A percentile compares a stretch with the other conserved stretches of the same genome.
These are phyloP conservation scores for Circinella minor DNA, from an alignment of 371 early-diverging fungal genomes.

Conservation along the genomic window DNA sequence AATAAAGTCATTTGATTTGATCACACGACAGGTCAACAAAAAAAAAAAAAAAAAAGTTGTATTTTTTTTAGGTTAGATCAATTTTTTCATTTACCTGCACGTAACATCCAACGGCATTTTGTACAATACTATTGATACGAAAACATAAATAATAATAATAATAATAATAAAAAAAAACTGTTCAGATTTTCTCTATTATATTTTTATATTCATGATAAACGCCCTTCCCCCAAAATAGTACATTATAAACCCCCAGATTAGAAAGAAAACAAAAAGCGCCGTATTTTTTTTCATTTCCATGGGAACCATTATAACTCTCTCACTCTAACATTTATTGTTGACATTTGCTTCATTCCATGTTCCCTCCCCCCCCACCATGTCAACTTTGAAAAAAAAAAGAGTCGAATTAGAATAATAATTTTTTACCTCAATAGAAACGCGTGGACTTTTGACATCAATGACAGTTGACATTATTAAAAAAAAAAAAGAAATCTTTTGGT, in stretches of 20 bases:
- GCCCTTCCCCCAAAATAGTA: no score
- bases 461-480: conserved; percentile 15
- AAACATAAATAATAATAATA: background rate
- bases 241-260: no score
- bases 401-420: background rate
- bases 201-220: no score
- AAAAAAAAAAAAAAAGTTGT: background rate
- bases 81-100: conserved; percentile 35
- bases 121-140: conserved; percentile 42
- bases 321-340: no score
- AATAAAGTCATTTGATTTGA: conserved; percentile 3
- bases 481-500: no score
- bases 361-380: no score
- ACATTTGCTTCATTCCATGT: no score
- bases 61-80: background rate
- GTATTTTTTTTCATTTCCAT: background rate
- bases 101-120: conserved; percentile 52
- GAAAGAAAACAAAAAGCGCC: background rate
- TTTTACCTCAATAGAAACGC: conserved; percentile 34
- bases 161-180: no score
- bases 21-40: background rate
- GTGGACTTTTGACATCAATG: conserved; percentile 25
- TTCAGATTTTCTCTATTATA: no score
- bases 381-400: background rate
- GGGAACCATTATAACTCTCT: no score